These are phyloP conservation scores for Rachicladosporium sp. DNA, from an alignment of 2,329 filamentous ascomycete species.

Conservation along the genomic window DNA sequence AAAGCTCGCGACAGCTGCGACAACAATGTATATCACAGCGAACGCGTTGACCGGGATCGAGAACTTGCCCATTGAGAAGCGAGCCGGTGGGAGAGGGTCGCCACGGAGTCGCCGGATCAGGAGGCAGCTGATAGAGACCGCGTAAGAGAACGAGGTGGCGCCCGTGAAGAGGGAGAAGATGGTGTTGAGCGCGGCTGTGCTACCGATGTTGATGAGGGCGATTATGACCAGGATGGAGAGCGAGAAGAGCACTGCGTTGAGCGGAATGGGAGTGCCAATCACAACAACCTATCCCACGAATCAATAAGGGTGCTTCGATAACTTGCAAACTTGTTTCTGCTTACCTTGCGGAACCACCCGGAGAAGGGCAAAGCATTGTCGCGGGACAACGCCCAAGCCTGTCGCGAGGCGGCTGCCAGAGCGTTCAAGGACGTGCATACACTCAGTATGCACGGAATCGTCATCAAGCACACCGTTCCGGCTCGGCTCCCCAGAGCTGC, in stretches of 20 bases:
- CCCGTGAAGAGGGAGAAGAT: conserved; percentile 5
- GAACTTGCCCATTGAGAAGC: conserved; percentile 14
- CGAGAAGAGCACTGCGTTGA: conserved; percentile 15
- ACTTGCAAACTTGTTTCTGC: not conserved
- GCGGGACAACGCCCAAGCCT: conserved; percentile 3
- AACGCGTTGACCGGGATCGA: conserved; percentile 15
- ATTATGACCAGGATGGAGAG: conserved; percentile 14
- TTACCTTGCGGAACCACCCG: conserved; percentile 5
- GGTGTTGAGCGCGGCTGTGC: conserved; percentile 2
- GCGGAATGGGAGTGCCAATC: conserved; percentile 8
- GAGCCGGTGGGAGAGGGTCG: conserved; percentile 11
- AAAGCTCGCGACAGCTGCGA: conserved; percentile 19
- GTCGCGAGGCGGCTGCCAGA: conserved; percentile 4
- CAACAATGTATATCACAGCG: conserved; percentile 13
- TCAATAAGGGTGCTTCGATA: not conserved
- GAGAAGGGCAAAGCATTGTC: conserved; percentile 5
- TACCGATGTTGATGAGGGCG: conserved; percentile 15
- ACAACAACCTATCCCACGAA: not conserved
- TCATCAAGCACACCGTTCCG: conserved; percentile 2
- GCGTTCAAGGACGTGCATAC: conserved; percentile 5
- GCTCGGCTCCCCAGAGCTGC: conserved; percentile 3
- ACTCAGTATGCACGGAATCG: conserved; percentile 3
- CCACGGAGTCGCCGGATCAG: conserved; percentile 11
- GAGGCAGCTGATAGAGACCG: conserved; percentile 27
- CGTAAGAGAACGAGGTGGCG: conserved; percentile 17